phyloP scores from a whole-genome alignment of 2,329 filamentous ascomycete genomes.

The Sphaerulina vaccinii region DNA sequence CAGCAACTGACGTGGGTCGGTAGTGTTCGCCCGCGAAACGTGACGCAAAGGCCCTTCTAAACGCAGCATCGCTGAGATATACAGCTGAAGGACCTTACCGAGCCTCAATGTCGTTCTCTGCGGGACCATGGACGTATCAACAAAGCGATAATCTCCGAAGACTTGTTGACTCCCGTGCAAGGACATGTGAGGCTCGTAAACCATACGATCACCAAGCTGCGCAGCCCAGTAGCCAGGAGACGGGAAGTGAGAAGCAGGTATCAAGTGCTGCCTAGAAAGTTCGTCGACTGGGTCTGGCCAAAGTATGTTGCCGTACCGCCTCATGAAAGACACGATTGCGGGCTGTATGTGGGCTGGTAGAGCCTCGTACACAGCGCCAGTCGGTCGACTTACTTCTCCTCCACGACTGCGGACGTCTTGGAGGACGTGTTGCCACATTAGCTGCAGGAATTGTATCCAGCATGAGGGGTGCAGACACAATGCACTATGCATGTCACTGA shows the following conservation, averaged over 20 bases:
- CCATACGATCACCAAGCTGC: neutral
- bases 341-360: neutral
- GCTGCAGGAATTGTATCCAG: neutral
- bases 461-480: neutral
- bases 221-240: neutral
- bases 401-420: neutral
- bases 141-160: neutral
- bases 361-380: neutral
- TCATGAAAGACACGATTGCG: neutral
- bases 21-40: neutral
- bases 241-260: neutral
- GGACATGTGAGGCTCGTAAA: neutral
- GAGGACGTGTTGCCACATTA: neutral
- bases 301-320: neutral
- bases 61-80: neutral
- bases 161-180: neutral
- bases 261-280: neutral
- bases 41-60: neutral
- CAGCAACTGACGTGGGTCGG: neutral
- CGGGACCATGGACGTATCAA: neutral
- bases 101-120: neutral
- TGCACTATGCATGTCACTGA: neutral
- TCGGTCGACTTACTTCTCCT: neutral
- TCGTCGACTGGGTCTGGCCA: neutral
- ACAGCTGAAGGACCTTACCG: neutral